These are phyloP conservation scores for Coniochaeta sp. DNA, from an alignment of 2,329 filamentous ascomycete species.

Conservation along the genomic window DNA sequence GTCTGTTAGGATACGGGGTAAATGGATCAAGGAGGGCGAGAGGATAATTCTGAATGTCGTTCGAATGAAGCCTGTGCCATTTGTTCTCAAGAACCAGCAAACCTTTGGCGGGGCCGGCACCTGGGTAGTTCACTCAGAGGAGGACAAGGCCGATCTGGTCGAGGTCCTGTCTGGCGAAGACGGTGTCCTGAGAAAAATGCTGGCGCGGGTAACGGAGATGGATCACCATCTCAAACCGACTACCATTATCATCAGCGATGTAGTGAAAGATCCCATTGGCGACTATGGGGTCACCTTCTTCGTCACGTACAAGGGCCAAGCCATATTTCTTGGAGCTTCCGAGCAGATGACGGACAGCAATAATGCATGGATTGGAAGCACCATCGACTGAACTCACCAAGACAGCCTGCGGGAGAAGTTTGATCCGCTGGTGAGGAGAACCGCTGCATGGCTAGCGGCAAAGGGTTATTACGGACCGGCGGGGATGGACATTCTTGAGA, in stretches of 20 bases:
- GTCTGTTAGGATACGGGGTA: slow-evolving; percentile 16
- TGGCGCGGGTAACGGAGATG: slow-evolving; percentile 19
- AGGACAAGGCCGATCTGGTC: slow-evolving; percentile 17
- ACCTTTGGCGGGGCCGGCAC: slow-evolving; percentile 28
- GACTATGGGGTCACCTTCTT: slow-evolving; percentile 28
- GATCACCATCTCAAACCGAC: slow-evolving; percentile 24
- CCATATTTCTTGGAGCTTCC: slow-evolving; percentile 23
- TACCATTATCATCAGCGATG: slow-evolving; percentile 21
- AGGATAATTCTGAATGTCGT: slow-evolving; percentile 16
- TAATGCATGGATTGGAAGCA: slow-evolving; percentile 26
- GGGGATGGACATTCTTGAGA: slow-evolving; percentile 25
- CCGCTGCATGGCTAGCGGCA: slow-evolving; percentile 18
- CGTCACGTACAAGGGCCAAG: slow-evolving; percentile 16
- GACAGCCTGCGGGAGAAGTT: slow-evolving; percentile 19
- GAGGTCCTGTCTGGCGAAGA: slow-evolving; percentile 11
- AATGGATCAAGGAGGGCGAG: slow-evolving; percentile 22
- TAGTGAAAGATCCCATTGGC: slow-evolving; percentile 20
- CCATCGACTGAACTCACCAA: slow-evolving; percentile 23
- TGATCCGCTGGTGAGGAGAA: slow-evolving; percentile 11
- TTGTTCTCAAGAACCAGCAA: slow-evolving; percentile 30
- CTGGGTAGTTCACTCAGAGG: slow-evolving; percentile 19
- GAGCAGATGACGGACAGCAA: slow-evolving; percentile 24
- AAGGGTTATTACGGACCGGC: slow-evolving; percentile 24
- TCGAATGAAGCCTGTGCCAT: slow-evolving; percentile 17
- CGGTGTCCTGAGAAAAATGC: slow-evolving; percentile 20